Base-by-base conservation (phyloP, 208 protist genomes). In the Leishmania aethiopica region DNA sequence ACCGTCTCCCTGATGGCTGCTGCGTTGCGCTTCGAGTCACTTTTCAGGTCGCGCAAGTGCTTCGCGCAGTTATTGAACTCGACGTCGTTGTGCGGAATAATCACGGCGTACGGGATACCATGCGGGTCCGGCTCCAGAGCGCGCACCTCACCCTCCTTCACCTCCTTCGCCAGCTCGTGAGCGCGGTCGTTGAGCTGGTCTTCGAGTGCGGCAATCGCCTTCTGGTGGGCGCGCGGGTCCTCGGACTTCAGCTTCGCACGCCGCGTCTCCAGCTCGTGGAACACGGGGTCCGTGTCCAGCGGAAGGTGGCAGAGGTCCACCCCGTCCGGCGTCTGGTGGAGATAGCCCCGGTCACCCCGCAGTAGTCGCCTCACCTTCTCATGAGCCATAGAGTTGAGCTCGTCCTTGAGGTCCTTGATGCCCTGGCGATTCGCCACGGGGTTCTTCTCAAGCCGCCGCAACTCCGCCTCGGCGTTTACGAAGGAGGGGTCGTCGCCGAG, bases 401-500 rank as follows among this genome's bases (percentile, higher is more conserved):
- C 87, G 69, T 88, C 73, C 85, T 92, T 90, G 51, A 97, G 78
- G 76, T 94, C 88, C 60, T 84, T 88, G 75, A 97, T 92, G 17
- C 75, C 82, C 84, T 94, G 86, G 49, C 77, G 84, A 79, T 95
- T 95, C 42, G 88, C 87, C 8, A 89, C 86, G 11, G 93, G 91
- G 79, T 95, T 92, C 79, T 91, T 84, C 83, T 90, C 86, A 0
- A 94, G 87, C 19, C 84, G 80, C 67, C 90, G 89, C 80, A 93
- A 81, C 78, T 91, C 82, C 57, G 69, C 75, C 87, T 96, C 93
- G 57, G 86, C 84, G 28, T 81, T 86, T 47, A 84, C 76, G 74
- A 94, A 95, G n/a, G 86, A 87, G 37, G 75, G 75, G 78, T 95
- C 91, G 25, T 93, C 86, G 75, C 91, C 91, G 17, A 96, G 88